Percentiles rank a stretch among this genome's conserved stretches.
These are phyloP conservation scores for Cladophialophora carrionii DNA, from an alignment of 2,329 filamentous ascomycete genomes.

Conservation along the genomic window DNA sequence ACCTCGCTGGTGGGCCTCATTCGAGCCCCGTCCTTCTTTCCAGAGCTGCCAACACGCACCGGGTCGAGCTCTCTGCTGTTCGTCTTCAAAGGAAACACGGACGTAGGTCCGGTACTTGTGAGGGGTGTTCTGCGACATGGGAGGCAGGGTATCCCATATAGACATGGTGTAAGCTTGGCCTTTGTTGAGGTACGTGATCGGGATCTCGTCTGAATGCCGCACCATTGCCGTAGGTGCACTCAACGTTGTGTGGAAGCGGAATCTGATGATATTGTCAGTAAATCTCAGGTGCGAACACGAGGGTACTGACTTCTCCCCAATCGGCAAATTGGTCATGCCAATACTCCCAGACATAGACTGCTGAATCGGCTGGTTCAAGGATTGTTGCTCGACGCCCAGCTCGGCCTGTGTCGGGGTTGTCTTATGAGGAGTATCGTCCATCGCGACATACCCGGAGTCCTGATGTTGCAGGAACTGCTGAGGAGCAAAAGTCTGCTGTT, in stretches of 20 bases:
- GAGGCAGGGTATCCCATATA: slow-evolving; percentile 74
- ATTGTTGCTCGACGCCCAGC: slow-evolving; percentile 22
- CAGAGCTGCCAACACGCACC: slow-evolving; percentile 84
- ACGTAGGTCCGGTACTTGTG: slow-evolving; percentile 80
- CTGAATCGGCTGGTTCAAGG: slow-evolving; percentile 42
- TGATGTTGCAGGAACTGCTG: slow-evolving; percentile 72
- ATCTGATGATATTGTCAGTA: slow-evolving; percentile 54
- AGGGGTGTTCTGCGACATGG: slow-evolving; percentile 61
- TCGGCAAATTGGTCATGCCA: slow-evolving; percentile 39
- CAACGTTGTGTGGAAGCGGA: slow-evolving; percentile 85
- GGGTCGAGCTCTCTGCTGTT: slow-evolving; percentile 84
- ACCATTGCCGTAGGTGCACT: slow-evolving; percentile 98
- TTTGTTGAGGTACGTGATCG: slow-evolving; percentile 97
- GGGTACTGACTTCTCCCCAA: slow-evolving; percentile 58
- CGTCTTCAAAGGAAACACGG: slow-evolving; percentile 95
- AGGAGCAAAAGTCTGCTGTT: slow-evolving; percentile 46
- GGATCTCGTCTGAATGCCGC: slow-evolving; percentile 84
- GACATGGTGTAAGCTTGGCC: slow-evolving; percentile 90
- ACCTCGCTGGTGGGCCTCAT: slow-evolving; percentile 90
- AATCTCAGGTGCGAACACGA: neutral
- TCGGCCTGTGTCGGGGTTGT: slow-evolving; percentile 36
- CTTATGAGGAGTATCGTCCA: slow-evolving; percentile 69
- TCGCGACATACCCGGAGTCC: slow-evolving; percentile 76
- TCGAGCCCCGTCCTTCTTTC: slow-evolving; percentile 96
- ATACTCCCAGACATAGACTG: slow-evolving; percentile 40